Conservation (phyloP, 1,284 basidiomycete species). For the Puccinia sorghi region DNA sequence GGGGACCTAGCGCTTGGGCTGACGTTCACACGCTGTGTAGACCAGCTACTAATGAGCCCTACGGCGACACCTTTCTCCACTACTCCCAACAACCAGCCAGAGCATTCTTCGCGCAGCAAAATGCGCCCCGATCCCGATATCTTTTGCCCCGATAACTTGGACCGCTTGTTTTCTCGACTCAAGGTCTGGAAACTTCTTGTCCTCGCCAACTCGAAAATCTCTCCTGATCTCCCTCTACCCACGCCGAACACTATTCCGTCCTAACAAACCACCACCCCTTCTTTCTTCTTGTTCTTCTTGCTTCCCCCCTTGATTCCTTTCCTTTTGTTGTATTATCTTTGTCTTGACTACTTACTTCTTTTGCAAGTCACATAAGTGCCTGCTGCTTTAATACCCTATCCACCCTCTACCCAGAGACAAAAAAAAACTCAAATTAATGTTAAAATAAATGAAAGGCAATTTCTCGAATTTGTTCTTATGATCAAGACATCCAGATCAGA, state of each 20-base stretch:
- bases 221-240: background rate
- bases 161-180: constrained; percentile 21
- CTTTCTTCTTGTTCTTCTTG: background rate
- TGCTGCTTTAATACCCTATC: too few relatives aligned
- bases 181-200: constrained; percentile 42
- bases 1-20: constrained; percentile 13
- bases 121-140: constrained; percentile 23
- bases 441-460: too few relatives aligned
- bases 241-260: background rate
- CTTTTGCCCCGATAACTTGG: constrained; percentile 27
- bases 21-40: constrained; percentile 28
- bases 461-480: too few relatives aligned
- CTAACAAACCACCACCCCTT: background rate
- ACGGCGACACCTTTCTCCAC: background rate
- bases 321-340: background rate
- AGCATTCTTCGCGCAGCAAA: background rate
- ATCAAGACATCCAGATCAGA: too few relatives aligned
- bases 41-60: constrained; percentile 17
- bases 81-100: background rate
- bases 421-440: too few relatives aligned
- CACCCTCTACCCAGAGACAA: too few relatives aligned
- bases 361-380: too few relatives aligned
- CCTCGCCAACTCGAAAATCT: background rate
- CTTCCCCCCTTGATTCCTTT: background rate
- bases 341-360: background rate